These are phyloP conservation scores for Calvatia gigantea DNA, from an alignment of 768 basidiomycete genomes.

Conservation along the genomic window DNA sequence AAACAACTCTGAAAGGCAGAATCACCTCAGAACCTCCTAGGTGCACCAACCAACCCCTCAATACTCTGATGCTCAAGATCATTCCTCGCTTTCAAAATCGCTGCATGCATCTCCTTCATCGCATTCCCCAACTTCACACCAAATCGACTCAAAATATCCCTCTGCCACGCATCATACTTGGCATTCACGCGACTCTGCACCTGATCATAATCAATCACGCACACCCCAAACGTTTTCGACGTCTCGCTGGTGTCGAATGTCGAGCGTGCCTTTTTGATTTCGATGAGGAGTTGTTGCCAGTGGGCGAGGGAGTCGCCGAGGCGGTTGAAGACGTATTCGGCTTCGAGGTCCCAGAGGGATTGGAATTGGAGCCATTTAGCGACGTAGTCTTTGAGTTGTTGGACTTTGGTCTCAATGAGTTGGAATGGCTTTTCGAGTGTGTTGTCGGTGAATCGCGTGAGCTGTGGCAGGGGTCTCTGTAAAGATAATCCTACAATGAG, in stretches of 20 bases:
- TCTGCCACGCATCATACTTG: slow-evolving; percentile 98
- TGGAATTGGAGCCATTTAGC: slow-evolving; percentile 99
- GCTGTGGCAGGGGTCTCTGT: slow-evolving; percentile 35
- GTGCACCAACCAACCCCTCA: slow-evolving; percentile 70
- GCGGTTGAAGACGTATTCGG: slow-evolving; percentile 93
- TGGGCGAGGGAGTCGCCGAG: slow-evolving; percentile 90
- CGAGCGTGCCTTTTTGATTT: slow-evolving; percentile 94
- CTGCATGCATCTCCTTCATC: slow-evolving; percentile 97
- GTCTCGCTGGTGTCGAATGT: slow-evolving; percentile 98
- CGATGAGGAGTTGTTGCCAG: slow-evolving; percentile 95
- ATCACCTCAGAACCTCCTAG: slow-evolving; percentile 44
- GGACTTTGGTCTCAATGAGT: slow-evolving; percentile 85
- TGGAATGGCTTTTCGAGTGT: slow-evolving; percentile 80
- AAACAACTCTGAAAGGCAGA: not conserved
- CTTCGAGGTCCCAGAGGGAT: slow-evolving; percentile 96
- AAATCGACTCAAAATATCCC: slow-evolving; percentile 89
- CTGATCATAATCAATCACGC: slow-evolving; percentile 96
- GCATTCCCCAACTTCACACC: slow-evolving; percentile 89
- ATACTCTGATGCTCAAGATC: slow-evolving; percentile 97
- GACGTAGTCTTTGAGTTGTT: slow-evolving; percentile 86
- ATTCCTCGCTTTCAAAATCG: slow-evolving; percentile 89
- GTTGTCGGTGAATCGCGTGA: slow-evolving; percentile 69
- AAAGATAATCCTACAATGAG: not conserved
- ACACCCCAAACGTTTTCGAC: slow-evolving; percentile 87
- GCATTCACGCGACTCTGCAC: slow-evolving; percentile 97